Percentiles rank a stretch among this genome's conserved stretches.
These are phyloP conservation scores for Solanum neorickii DNA, from an alignment of 257 asterid species.

Conservation along the genomic window DNA sequence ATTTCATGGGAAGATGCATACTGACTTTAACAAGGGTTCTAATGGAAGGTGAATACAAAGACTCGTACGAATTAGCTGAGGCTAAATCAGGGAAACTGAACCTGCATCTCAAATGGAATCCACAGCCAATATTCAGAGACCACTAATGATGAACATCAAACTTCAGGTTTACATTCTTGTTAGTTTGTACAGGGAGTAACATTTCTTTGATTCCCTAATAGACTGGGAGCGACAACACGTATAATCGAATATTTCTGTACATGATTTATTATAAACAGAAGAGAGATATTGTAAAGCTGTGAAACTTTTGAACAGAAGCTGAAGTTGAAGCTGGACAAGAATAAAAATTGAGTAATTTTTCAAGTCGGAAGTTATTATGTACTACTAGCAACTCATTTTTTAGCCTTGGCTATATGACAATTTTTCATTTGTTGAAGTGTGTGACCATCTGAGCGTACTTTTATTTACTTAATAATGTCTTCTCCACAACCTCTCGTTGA, in stretches of 20 bases:
- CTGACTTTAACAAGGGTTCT: conserved; percentile 70
- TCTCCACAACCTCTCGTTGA: fast-evolving
- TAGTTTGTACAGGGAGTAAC: neutral
- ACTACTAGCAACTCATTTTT: neutral
- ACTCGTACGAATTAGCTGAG: conserved; percentile 39
- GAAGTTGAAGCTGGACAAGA: neutral
- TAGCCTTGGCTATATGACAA: neutral
- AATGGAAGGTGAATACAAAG: conserved; percentile 58
- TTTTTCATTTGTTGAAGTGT: neutral
- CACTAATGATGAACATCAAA: neutral
- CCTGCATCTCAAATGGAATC: conserved; percentile 71
- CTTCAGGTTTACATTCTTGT: neutral
- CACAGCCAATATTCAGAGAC: conserved; percentile 58
- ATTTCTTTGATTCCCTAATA: neutral
- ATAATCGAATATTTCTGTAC: neutral
- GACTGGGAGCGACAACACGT: neutral
- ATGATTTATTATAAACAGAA: neutral
- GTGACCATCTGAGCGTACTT: neutral
- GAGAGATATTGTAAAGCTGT: neutral
- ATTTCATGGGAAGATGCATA: conserved; percentile 76
- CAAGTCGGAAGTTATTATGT: neutral
- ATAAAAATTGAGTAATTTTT: neutral
- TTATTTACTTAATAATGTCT: fast-evolving
- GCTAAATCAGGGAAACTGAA: conserved; percentile 50
- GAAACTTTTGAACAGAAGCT: neutral